Evolutionary conservation across 805 yeast species (phyloP), one percentile per base, ranked within the genome.

Genomic region (Saccharomycopsis selenospora): DNA sequence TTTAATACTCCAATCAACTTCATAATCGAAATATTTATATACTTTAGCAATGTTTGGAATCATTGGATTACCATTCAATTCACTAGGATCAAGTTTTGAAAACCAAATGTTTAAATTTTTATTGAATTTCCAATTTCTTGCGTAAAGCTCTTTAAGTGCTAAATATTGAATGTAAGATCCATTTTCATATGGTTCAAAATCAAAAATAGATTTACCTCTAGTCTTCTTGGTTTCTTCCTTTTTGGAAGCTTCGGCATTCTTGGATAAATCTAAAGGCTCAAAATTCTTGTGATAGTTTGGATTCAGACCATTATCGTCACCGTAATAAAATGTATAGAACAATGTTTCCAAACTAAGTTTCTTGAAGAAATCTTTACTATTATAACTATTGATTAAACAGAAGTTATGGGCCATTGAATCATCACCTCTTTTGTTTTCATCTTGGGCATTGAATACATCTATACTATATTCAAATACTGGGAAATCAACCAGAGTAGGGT

Each of bases 241-340:
- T 18, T 33, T 25, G n/a, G 24, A 14, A 17, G 38, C 28, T 13
- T 42, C 46, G 3, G 25, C 43, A 11, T 45, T 18, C 7, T 23
- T 36, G 10, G 7, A 11, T 4, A 11, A 20, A 13, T 43, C 28
- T 20, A n/a, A 8, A 3, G 18, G 26, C 7, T 18, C 26, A 26
- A 29, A 24, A 14, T 38, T 44, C 28, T 70, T 66, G 60, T 64
- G 64, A 46, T 63, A 67, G 47, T 71, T 66, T 43, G 67, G 57
- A 50, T 49, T 46, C 8, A 45, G 13, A 11, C 55, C 55, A 38
- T 47, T 50, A 28, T 53, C 56, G 28, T 53, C 56, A 11, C 56
- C 56, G 64, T 89, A 93, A 68, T 93, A 93, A 66, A 93, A 93
- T 45, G 91, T 85, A 71, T 86, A 93, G 57, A 91, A 90, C 56